Base-by-base conservation (phyloP, 2,329 filamentous ascomycete genomes). In the Colletotrichum sublineola region DNA sequence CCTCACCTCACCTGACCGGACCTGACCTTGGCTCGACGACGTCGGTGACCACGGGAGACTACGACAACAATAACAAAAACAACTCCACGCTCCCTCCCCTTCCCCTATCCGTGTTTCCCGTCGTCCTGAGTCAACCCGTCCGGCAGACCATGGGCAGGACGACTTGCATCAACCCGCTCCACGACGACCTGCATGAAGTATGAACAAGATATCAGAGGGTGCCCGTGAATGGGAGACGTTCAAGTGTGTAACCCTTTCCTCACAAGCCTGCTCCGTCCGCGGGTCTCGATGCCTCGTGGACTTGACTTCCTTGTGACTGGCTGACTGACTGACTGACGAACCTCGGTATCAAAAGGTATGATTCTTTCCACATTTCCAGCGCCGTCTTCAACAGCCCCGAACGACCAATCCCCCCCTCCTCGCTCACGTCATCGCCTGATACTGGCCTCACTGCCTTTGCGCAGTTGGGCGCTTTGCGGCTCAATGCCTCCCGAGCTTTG, bases 361-460 rank as follows among this genome's bases (percentile, higher is more conserved):
- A 75, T 65, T 74, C 74, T 33, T 65, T 73, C 48, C 62, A 69
- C 60, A 69, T 75, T 33, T 62, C 68, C 33, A 75, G 44, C 18
- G 69, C 68, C 57, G 63, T 75, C 57, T 63, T 69, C 73, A 80
- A 81, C 58, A 57, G 77, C 33, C 70, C 74, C 63, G 77, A 76
- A 29, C 18, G 44, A 1, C 75, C 71, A 11, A 66, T 78, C 1
- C 75, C 80, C 9, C 74, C 73, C n/a, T 73, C 76, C 7, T 73
- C 75, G 20, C 75, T 82, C 11, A 52, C 74, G 2, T 75, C 78
- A 12, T 80, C 79, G 57, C 72, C 75, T n/a, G 84, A 86, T 65
- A 75, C 79, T 12, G 78, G 79, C 63, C 80, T 89, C 56, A 87
- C 85, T 1, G 83, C 84, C 7, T 83, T 88, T 63, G 86, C 86